These are phyloP conservation scores for Cymbidium sinense DNA, from an alignment of 106 monocot species.

Conservation along the genomic window DNA sequence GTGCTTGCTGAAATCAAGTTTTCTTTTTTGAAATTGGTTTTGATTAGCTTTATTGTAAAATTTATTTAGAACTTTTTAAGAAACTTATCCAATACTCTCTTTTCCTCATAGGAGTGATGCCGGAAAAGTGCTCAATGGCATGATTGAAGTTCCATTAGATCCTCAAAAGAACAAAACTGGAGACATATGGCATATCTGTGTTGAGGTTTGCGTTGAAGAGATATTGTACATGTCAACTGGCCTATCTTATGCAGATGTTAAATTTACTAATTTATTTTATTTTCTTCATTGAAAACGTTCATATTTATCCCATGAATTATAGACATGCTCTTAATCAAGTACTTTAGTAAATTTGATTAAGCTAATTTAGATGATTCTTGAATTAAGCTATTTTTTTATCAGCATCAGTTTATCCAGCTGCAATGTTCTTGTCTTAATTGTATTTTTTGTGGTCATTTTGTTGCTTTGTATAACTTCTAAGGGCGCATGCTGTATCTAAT, in stretches of 20 bases:
- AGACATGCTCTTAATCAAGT: not conserved
- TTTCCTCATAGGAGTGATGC: conserved; percentile 16
- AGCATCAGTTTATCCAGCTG: too few relatives aligned
- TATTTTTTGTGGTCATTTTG: too few relatives aligned
- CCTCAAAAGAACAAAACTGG: conserved; percentile 71
- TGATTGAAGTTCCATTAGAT: conserved; percentile 73
- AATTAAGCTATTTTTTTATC: not conserved
- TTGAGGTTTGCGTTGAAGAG: conserved; percentile 50
- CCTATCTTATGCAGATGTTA: not conserved
- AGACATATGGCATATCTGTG: conserved; percentile 85
- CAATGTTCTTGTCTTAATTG: too few relatives aligned
- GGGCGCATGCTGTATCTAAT: too few relatives aligned
- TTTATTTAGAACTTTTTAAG: not conserved
- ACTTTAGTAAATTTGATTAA: not conserved
- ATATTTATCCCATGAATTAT: not conserved
- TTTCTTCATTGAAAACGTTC: not conserved
- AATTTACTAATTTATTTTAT: not conserved
- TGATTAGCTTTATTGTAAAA: not conserved
- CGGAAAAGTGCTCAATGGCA: conserved; percentile 18
- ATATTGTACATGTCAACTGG: not conserved
- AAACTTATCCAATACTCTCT: not conserved
- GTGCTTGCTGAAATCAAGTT: not conserved
- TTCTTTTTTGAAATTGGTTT: not conserved
- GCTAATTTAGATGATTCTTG: not conserved
- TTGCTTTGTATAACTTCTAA: too few relatives aligned